Percentiles rank a stretch among this genome's conserved stretches.
These are phyloP conservation scores for Cladosporium sp. DNA, from an alignment of 2,329 filamentous ascomycete genomes.

Conservation along the genomic window DNA sequence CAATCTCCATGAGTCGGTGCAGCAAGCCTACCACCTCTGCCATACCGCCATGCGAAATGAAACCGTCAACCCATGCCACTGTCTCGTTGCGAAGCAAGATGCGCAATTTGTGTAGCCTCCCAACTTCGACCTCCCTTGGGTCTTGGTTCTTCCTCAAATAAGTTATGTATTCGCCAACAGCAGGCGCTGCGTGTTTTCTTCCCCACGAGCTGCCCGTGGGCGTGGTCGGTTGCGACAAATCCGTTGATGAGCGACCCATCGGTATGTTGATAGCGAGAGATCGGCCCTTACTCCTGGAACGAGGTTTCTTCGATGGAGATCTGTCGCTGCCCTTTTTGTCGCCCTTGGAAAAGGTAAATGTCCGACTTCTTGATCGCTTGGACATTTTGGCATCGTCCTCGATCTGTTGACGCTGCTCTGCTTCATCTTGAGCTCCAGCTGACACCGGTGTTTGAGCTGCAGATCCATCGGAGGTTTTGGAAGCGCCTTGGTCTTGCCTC, in stretches of 20 bases:
- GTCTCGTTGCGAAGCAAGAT: constrained; percentile 90
- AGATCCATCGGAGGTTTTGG: constrained; percentile 56
- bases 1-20: constrained; percentile 88
- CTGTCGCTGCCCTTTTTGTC: constrained; percentile 38
- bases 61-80: constrained; percentile 89
- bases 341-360: constrained; percentile 73
- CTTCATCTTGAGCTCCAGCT: constrained; percentile 29
- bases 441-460: constrained; percentile 38
- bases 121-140: constrained; percentile 83
- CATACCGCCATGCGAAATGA: constrained; percentile 87
- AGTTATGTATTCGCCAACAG: constrained; percentile 77
- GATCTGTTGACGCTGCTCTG: constrained; percentile 13
- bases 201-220: constrained; percentile 14
- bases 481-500: constrained; percentile 64
- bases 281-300: constrained; percentile 55
- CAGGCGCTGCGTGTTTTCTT: constrained; percentile 59
- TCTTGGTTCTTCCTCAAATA: constrained; percentile 78
- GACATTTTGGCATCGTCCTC: constrained; percentile 30
- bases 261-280: constrained; percentile 60
- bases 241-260: constrained; percentile 17
- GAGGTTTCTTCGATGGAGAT: constrained; percentile 67
- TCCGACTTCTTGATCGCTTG: constrained; percentile 56
- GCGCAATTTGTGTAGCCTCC: constrained; percentile 87
- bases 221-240: constrained; percentile 8
- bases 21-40: constrained; percentile 80